Evolutionary conservation across 129 eudicot species (phyloP), one percentile per base, ranked within the genome.

Genomic region (Escallonia herrerae): DNA sequence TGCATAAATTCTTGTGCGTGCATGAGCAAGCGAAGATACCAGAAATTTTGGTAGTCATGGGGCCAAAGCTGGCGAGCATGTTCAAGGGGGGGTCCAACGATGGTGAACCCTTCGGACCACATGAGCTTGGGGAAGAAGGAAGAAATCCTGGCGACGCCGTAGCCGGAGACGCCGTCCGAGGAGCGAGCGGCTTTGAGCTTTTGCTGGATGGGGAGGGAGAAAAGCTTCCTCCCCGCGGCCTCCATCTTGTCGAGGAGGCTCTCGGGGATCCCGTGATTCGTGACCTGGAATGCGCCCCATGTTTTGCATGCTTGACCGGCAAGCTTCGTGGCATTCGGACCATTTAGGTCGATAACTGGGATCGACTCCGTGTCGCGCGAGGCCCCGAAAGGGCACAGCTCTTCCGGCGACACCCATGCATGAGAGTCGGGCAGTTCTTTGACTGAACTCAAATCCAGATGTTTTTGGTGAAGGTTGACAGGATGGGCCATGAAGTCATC

Each of bases 71-170:
- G 84, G 47, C 83, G 77, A 58, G 99, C 99, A 65, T 93, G 95
- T 49, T 89, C 80, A 6, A 76, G 48, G 2, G 95, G 91, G 11
- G 95, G 83, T 5, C 95, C 99, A 38, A 77, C 7, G 58, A 93
- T 76, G 66, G 99, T 93, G 81, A 93, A 93, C 7, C 99, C 99
- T 67, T 93, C 99, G 0, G 87, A 86, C 99, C 96, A 93, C 96
- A 93, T 86, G 43, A 69, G 80, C 68, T 93, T 89, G 0, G 81
- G 79, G 53, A 93, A 93, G 70, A 93, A 93, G 0, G 95, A 84
- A 43, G 96, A 89, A 38, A 93, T 89, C 3, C 80, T 76, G 51
- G 95, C 95, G 5, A 79, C 83, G 54, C 99, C 96, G 43, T 89
- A 93, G 22, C 99, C 99, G 13, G 96, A 70, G 43, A 76, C 67